phyloP scores from a whole-genome alignment of 345 rosid genomes.

The Syzygium aqueum region DNA sequence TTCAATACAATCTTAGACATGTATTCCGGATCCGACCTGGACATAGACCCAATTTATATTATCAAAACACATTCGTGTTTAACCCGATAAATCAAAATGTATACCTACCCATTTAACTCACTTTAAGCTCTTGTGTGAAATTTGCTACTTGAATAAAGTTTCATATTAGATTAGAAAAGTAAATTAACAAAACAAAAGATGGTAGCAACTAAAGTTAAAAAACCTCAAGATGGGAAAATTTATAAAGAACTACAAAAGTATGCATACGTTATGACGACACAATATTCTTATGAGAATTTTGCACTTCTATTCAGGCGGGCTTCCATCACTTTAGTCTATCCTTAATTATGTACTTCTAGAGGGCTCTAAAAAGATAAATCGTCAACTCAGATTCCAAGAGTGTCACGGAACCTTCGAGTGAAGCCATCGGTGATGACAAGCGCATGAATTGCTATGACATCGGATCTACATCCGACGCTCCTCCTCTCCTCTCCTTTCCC shows the following conservation, averaged over 20 bases:
- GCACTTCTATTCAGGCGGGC: neutral
- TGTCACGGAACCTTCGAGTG: neutral
- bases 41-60: neutral
- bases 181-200: neutral
- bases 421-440: neutral
- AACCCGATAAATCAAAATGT: neutral
- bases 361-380: too few relatives aligned
- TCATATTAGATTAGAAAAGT: neutral
- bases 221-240: neutral
- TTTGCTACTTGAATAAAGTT: neutral
- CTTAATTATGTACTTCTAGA: neutral
- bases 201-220: neutral
- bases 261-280: neutral
- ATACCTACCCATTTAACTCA: neutral
- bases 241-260: neutral
- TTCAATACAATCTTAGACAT: neutral
- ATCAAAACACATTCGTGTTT: neutral
- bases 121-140: neutral
- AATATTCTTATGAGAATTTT: neutral
- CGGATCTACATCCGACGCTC: neutral
- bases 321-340: neutral
- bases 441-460: neutral
- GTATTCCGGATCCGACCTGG: fast-evolving
- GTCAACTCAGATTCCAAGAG: neutral
- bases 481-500: neutral